phyloP scores from a whole-genome alignment of 441 rosid species.

The Croton laevigatus region DNA sequence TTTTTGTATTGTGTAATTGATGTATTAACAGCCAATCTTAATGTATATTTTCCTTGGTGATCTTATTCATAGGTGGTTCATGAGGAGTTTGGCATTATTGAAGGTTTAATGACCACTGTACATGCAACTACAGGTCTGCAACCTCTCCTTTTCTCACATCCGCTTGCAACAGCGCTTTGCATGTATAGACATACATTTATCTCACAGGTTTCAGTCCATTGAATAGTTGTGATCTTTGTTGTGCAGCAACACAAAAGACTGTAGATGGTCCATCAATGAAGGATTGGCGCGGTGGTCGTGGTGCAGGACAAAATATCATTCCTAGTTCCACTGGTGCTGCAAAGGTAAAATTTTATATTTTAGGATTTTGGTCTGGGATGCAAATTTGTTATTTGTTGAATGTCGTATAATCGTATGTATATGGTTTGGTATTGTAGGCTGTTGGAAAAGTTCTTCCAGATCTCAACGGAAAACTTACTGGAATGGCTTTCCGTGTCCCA shows the following conservation, averaged over 20 bases:
- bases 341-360: conserved; percentile 47
- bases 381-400: background rate
- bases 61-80: conserved; percentile 70
- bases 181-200: background rate
- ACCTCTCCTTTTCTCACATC: conserved; percentile 9
- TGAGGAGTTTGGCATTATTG: conserved; percentile 91
- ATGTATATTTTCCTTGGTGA: background rate
- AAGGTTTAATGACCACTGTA: conserved; percentile 99
- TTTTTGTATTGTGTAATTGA: background rate
- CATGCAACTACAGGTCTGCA: conserved; percentile 93
- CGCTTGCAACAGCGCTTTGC: background rate
- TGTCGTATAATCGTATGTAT: background rate
- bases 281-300: conserved; percentile 99
- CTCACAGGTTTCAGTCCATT: conserved; percentile 1
- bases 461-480: conserved; percentile 95
- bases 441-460: conserved; percentile 99
- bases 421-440: conserved; percentile 46
- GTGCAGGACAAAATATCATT: conserved; percentile 97
- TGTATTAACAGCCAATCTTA: background rate
- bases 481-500: conserved; percentile 99
- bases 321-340: conserved; percentile 99
- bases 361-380: background rate
- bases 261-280: conserved; percentile 99
- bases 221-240: conserved; percentile 22
- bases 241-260: conserved; percentile 91